Evolutionary conservation across 208 protist genomes (phyloP).

Genomic region (Leishmania amazonensis): DNA sequence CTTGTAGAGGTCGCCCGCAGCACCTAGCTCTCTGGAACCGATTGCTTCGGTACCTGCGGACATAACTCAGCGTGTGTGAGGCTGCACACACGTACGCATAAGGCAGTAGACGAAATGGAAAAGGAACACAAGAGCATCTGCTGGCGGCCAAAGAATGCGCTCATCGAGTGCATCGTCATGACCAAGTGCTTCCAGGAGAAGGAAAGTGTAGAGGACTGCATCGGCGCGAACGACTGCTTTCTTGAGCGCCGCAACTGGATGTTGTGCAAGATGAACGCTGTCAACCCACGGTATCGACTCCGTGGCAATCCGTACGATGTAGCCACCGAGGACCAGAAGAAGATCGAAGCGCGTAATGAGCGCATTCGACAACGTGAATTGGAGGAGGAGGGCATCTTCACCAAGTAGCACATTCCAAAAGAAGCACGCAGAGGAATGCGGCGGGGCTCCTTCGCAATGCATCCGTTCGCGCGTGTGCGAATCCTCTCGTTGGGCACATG

Average conservation of each 20-base stretch:
- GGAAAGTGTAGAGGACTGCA: slow-evolving; percentile 74
- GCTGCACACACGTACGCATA: background rate
- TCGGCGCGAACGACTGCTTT: slow-evolving; percentile 82
- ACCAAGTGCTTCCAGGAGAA: slow-evolving; percentile 91
- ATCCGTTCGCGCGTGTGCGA: background rate
- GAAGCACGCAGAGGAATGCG: too few species aligned
- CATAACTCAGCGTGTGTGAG: background rate
- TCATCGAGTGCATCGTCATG: slow-evolving; percentile 85
- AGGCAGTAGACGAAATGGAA: slow-evolving; percentile 45
- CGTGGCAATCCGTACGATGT: slow-evolving; percentile 90
- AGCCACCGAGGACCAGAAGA: slow-evolving; percentile 86
- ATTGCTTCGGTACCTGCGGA: background rate
- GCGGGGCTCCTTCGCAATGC: background rate
- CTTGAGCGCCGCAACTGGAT: slow-evolving; percentile 87
- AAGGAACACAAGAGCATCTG: slow-evolving; percentile 83
- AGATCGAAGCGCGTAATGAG: slow-evolving; percentile 85
- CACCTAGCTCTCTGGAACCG: background rate
- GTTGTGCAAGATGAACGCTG: slow-evolving; percentile 89
- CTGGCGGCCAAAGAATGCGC: slow-evolving; percentile 87
- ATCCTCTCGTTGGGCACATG: background rate
- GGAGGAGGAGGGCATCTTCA: slow-evolving; percentile 81
- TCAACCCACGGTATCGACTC: slow-evolving; percentile 84
- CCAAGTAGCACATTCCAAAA: slow-evolving; percentile 29
- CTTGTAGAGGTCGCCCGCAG: background rate
- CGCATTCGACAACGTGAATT: slow-evolving; percentile 78